Conservation (phyloP, 805 yeast species). For the Starmera amethionina region DNA sequence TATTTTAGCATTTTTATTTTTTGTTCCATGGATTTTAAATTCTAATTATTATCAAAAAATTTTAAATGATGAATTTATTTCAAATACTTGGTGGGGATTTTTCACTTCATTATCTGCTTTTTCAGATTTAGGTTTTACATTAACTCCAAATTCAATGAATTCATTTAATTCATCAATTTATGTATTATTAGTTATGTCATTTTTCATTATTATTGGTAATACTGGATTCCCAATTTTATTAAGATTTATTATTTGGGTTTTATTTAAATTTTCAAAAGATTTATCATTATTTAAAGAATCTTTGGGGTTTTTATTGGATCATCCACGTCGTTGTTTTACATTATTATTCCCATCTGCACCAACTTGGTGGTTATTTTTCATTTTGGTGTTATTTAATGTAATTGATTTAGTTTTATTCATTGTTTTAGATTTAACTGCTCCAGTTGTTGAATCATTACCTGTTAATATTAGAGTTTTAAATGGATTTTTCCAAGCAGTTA, state of each 20-base stretch:
- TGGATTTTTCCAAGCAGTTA: conserved; percentile 84
- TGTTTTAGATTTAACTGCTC: conserved; percentile 57
- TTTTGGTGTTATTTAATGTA: conserved; percentile 61
- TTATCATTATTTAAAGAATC: conserved; percentile 62
- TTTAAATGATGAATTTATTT: conserved; percentile 46
- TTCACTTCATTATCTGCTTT: conserved; percentile 75
- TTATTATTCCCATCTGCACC: conserved; percentile 85
- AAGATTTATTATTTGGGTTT: conserved; percentile 73
- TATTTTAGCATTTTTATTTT: conserved; percentile 37
- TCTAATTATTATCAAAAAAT: conserved; percentile 28
- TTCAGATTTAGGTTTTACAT: conserved; percentile 76
- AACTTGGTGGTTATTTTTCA: conserved; percentile 87
- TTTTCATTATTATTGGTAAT: conserved; percentile 83
- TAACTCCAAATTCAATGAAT: conserved; percentile 73
- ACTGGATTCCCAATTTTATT: conserved; percentile 87
- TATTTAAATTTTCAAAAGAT: conserved; percentile 58
- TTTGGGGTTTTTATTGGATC: conserved; percentile 78
- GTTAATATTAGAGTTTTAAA: conserved; percentile 64
- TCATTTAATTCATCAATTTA: conserved; percentile 57
- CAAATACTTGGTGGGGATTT: conserved; percentile 90
- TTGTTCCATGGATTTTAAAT: conserved; percentile 52
- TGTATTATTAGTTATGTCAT: conserved; percentile 49
- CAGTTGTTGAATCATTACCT: conserved; percentile 42
- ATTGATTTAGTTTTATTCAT: conserved; percentile 76
- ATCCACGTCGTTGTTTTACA: conserved; percentile 96